Base-by-base conservation (phyloP, 2,329 filamentous ascomycete genomes). In the Penicillium verrucosum region DNA sequence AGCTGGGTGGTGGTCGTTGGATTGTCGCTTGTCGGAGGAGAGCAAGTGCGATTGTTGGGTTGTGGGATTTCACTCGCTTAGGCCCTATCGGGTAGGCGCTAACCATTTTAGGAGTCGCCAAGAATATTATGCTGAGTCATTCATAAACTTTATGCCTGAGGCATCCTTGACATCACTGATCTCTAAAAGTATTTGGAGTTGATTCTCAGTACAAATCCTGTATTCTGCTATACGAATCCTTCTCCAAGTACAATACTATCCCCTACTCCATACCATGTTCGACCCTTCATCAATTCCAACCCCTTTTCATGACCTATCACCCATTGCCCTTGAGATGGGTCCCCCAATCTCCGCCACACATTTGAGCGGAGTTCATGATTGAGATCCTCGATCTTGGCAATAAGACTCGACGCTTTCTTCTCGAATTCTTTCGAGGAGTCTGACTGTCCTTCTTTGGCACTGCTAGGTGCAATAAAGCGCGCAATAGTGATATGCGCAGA, bases 401-500 rank as follows among this genome's bases (percentile, higher is more conserved):
- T 80, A 80, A 92, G 87, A n/a, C 67, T 73, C 65, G 78, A 72
- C 64, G 92, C 82, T 70, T 83, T 84, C 56, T 78, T 78, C 29
- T 52, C 48, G 18, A 46, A 42, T 21, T 63, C 72, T 5, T 76
- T 81, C 37, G 81, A 66, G 5, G 37, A 32, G 16, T 16, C 12
- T n/a, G 12, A 9, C 2, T 43, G 9, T 5, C 66, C 61, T 1
- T 71, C 70, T 37, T 62, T 52, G 57, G 81, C 78, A 42, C 92
- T 90, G 12, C 80, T 77, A 40, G 85, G 81, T 10, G 80, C 82
- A 42, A 96, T 81, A 70, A 94, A 97, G 4, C 93, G 81, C 0
- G 84, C 92, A 56, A 97, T 83, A 0, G 93, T 97, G 68, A 97
- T 83, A 76, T 97, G 93, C 16, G 90, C 91, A 45, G 89, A 93